Base-by-base conservation (phyloP, 2,329 filamentous ascomycete genomes). In the Pseudogymnoascus sp. region DNA sequence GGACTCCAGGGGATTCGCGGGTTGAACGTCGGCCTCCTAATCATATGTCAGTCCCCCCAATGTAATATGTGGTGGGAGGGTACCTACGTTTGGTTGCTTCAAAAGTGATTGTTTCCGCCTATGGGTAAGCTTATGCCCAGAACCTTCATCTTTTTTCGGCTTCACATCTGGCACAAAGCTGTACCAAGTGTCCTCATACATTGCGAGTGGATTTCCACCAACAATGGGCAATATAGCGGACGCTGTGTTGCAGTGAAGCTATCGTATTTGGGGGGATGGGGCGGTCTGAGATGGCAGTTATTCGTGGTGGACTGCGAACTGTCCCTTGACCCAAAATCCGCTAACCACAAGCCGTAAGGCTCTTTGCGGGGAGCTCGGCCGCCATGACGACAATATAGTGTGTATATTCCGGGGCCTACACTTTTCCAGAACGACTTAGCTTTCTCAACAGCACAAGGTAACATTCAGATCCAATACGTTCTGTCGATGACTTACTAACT, bases 131-230 rank as follows among this genome's bases (percentile, higher is more conserved):
- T 75, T 70, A 63, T 79, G 76, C 33, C 70, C 70, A 41, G 79
- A 76, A 23, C 78, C 74, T 45, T 77, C 69, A n/a, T 76, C 75
- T 64, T 78, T 78, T 68, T 80, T 82, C 66, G 80, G 76, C 63
- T 81, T 77, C 61, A 83, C 75, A 62, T 88, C 84, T 26, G 88
- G 83, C 66, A 90, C 84, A 71, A 91, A 87, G 72, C 83, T 90
- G 77, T 92, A 91, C 89, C 90, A 93, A 31, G 88, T 86, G 74
- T 93, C 90, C 75, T 93, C 90, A 74, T 90, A 90, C 88, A 91
- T 92, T 68, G 67, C 78, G 59, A 29, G 37, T 35, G 29, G 49
- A 33, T 33, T 55, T 12, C 29, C 49, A 55, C 49, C 49, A 55
- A 33, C 49, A 55, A 55, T 55, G 26, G 49, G 29, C 10, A 55